Conservation (phyloP, 106 monocot genomes). For the Dioscorea alata region DNA sequence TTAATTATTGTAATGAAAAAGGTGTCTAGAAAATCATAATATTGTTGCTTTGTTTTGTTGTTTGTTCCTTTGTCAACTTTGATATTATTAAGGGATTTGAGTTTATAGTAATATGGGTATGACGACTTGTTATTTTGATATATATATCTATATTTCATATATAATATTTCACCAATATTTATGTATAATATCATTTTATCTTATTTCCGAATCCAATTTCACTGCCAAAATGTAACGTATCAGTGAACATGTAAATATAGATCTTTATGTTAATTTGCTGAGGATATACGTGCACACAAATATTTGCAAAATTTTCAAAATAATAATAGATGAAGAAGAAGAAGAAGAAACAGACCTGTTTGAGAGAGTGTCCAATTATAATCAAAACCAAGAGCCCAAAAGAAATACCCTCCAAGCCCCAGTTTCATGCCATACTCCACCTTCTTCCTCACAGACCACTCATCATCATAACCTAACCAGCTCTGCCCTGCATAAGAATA, state of each 20-base stretch:
- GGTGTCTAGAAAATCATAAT: not conserved
- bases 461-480: constrained; percentile 34
- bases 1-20: not conserved
- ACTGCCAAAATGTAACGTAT: too few species aligned
- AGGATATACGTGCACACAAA: too few species aligned
- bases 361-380: constrained; percentile 14
- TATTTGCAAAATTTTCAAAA: too few species aligned
- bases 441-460: constrained; percentile 20
- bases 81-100: not conserved
- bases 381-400: constrained; percentile 31
- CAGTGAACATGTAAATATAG: too few species aligned
- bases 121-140: too few species aligned
- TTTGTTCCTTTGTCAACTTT: not conserved
- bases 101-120: too few species aligned
- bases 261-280: too few species aligned
- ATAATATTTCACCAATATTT: too few species aligned
- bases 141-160: too few species aligned
- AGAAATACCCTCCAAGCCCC: constrained; percentile 32
- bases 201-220: too few species aligned
- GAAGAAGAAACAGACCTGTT: not conserved
- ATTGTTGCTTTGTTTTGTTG: not conserved
- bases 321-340: too few species aligned
- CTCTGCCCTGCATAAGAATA: constrained; percentile 17
- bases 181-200: too few species aligned
- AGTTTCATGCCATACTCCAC: constrained; percentile 11